Base-by-base conservation (phyloP, 2,329 filamentous ascomycete genomes). In the Chrysoporthe puriensis region DNA sequence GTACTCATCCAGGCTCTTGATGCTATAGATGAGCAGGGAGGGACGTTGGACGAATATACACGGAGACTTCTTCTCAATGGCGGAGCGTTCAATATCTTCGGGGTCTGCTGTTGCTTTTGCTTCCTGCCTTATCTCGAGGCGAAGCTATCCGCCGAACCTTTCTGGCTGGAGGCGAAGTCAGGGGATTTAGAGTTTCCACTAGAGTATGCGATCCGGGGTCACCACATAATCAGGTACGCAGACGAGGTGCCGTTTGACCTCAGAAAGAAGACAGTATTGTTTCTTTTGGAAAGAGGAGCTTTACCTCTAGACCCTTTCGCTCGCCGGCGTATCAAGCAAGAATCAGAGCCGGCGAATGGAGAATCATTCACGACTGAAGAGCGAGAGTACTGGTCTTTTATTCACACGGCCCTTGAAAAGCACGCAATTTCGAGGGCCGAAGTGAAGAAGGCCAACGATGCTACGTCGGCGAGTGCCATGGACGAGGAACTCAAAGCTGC, bases 21-120 rank as follows among this genome's bases (percentile, higher is more conserved):
- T 50, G 46, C 46, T 21, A 0, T 21, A 6, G n/a, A 21, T 2
- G 8, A 3, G 46, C 5, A 21, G 18, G 46, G 6, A n/a, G 11
- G 1, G 46, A 3, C n/a, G 18, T 11, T 1, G 46, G 11, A 21
- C 3, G 8, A 9, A 21, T 9, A 0, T 11, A 3, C 1, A 0
- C 26, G 46, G 46, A 8, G 0, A 48, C 26, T 26, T 26, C 8
- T 18, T 48, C 44, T 6, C 8, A 11, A 3, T 13, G 13, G n/a
- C 2, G 5, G 7, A 9, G 1, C 0, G 3, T 2, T 21, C 16
- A 9, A n/a, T 9, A 21, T 50, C n/a, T 21, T 50, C n/a, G 46
- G n/a, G 2, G 4, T 11, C n/a, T 18, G 8, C 46, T 50, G 46
- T 21, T 11, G n/a, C n/a, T 50, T 8, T 9, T 50, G 46, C 8